Base-by-base conservation (phyloP, 257 asterid species). In the Plantago elongata region DNA sequence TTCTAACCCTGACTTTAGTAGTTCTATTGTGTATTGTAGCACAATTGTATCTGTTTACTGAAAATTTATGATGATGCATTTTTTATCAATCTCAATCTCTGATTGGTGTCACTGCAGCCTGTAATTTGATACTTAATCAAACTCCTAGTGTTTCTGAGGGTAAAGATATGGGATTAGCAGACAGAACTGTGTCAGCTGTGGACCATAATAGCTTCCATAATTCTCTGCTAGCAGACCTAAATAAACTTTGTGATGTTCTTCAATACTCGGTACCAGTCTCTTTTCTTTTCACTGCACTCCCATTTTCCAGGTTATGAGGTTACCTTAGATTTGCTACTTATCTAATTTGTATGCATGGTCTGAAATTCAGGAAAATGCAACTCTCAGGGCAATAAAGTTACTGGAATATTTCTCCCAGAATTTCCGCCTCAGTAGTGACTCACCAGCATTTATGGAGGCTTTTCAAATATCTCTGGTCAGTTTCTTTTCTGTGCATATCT, bases 401-500 rank as follows among this genome's bases (percentile, higher is more conserved):
- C 68, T 85, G 81, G 90, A 81, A 45, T 85, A 88, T 81, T 84
- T 88, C 49, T 73, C 83, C 73, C 74, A 79, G 81, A 86, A 79
- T 73, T 84, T 78, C 64, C 81, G 65, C 29, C 82, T 88, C 56
- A 79, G 62, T 74, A 76, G 79, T 72, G 82, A 81, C 70, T 78
- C 88, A 10, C 70, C 70, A 30, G 62, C 77, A 64, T 72, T 83
- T 47, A 68, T 82, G 70, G 92, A 91, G 65, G 95, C 98, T 66
- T 75, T 91, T 72, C 89, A 82, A 78, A 65, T 91, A 61, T 88
- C 96, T 66, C 74, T 91, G 91, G 95, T 91, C 18, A 69, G 95
- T 79, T 66, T 51, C 57, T 76, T 64, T 30, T 43, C 64, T 9
- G 11, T 37, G 48, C 18, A 43, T 61, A 62, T 18, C 18, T 38